Evolutionary conservation across 306 rosid genomes (phyloP).

Genomic region (Urtica urens): DNA sequence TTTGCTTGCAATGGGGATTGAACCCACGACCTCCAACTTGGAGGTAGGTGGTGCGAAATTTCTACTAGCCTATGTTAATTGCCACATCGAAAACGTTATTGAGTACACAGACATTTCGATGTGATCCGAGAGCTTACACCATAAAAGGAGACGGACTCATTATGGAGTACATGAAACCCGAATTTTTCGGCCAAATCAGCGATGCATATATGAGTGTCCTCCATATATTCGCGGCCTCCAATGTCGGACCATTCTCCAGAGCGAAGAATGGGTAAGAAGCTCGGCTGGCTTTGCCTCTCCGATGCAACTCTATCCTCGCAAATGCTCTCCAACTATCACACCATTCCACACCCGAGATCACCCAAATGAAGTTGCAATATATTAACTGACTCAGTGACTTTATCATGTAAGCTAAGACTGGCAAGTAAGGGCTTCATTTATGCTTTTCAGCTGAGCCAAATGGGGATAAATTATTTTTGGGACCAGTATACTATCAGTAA

Average conservation of each 20-base stretch:
- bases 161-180: conserved; percentile 22
- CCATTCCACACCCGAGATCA: too few relatives aligned
- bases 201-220: conserved; percentile 88
- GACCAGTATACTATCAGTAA: too few relatives aligned
- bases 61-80: too few relatives aligned
- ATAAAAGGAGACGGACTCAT: conserved; percentile 72
- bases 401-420: too few relatives aligned
- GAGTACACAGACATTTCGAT: conserved; percentile 3
- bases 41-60: too few relatives aligned
- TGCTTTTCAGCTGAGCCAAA: too few relatives aligned
- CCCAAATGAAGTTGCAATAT: too few relatives aligned
- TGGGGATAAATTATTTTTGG: too few relatives aligned
- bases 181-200: conserved; percentile 63
- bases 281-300: conserved; percentile 38
- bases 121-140: conserved; percentile 49
- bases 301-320: conserved; percentile 53
- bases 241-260: conserved; percentile 96
- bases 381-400: too few relatives aligned
- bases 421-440: too few relatives aligned
- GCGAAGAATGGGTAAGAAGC: conserved; percentile 53
- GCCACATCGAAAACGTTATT: too few relatives aligned
- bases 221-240: conserved; percentile 70
- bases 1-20: background rate
- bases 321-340: conserved; percentile 95
- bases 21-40: too few relatives aligned